Conservation (phyloP, 2,329 filamentous ascomycete species). For the Colletotrichum noveboracense region DNA sequence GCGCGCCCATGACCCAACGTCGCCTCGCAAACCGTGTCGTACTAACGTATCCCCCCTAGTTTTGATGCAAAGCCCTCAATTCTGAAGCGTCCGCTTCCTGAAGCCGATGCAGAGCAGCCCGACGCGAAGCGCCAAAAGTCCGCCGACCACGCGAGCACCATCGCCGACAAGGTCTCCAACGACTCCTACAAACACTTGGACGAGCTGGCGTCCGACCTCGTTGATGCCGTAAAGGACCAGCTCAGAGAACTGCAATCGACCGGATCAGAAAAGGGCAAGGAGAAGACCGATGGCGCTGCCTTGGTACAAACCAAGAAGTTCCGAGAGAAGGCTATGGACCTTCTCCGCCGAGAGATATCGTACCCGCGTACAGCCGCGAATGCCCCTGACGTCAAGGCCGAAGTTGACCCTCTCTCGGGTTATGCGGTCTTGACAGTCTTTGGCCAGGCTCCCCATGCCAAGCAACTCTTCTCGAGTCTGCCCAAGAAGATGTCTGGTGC, state of each 20-base stretch:
- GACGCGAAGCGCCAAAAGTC: slow-evolving; percentile 67
- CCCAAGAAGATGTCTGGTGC: slow-evolving; percentile 66
- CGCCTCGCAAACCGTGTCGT: neutral
- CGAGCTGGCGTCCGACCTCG: slow-evolving; percentile 66
- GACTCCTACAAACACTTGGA: slow-evolving; percentile 66
- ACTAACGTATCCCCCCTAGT: slow-evolving; percentile 45
- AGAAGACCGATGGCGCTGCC: slow-evolving; percentile 41
- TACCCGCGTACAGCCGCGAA: slow-evolving; percentile 47
- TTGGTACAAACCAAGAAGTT: slow-evolving; percentile 55
- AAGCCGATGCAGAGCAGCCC: slow-evolving; percentile 52
- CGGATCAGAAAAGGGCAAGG: slow-evolving; percentile 27
- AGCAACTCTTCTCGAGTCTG: slow-evolving; percentile 86
- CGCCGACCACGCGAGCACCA: slow-evolving; percentile 44
- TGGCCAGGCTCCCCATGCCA: slow-evolving; percentile 75
- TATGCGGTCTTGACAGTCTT: slow-evolving; percentile 74
- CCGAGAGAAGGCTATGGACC: slow-evolving; percentile 65
- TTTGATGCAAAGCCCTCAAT: slow-evolving; percentile 60
- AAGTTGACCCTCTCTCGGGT: slow-evolving; percentile 41
- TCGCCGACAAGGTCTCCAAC: slow-evolving; percentile 58
- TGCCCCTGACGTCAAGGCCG: slow-evolving; percentile 37
- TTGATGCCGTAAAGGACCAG: slow-evolving; percentile 51
- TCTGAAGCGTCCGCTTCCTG: slow-evolving; percentile 57
- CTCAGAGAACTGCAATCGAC: slow-evolving; percentile 50
- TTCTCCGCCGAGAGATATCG: slow-evolving; percentile 66
- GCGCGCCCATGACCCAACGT: neutral